Evolutionary conservation across 768 basidiomycete genomes (phyloP).

Genomic region (Amanita phalloides): DNA sequence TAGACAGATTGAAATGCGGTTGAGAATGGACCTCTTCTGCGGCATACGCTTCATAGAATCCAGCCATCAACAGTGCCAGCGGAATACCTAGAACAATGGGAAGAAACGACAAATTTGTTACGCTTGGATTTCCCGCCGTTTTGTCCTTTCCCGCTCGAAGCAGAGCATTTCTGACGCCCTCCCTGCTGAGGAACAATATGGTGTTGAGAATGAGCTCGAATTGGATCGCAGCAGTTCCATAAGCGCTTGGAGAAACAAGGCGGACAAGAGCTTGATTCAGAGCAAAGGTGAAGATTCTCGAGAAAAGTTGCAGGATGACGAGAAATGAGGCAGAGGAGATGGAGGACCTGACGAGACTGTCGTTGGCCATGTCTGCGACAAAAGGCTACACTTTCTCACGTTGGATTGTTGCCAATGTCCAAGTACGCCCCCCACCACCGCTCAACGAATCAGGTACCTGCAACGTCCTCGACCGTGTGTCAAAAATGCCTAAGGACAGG

Average conservation of each 20-base stretch:
- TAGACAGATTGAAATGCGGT: slow-evolving; percentile 49
- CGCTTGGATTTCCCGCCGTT: slow-evolving; percentile 10
- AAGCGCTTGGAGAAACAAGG: slow-evolving; percentile 73
- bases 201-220: slow-evolving; percentile 88
- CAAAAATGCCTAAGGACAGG: slow-evolving; percentile 75
- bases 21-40: slow-evolving; percentile 46
- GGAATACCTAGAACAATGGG: slow-evolving; percentile 64
- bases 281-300: slow-evolving; percentile 75
- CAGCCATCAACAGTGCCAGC: slow-evolving; percentile 39
- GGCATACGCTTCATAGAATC: slow-evolving; percentile 46
- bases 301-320: slow-evolving; percentile 77
- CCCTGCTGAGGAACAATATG: slow-evolving; percentile 86
- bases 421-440: slow-evolving; percentile 69
- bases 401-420: slow-evolving; percentile 39
- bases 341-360: slow-evolving; percentile 19
- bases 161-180: slow-evolving; percentile 82
- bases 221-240: slow-evolving; percentile 87
- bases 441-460: slow-evolving; percentile 50
- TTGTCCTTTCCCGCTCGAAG: slow-evolving; percentile 37
- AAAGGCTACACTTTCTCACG: slow-evolving; percentile 1
- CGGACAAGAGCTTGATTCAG: slow-evolving; percentile 86
- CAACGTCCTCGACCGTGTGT: slow-evolving; percentile 60
- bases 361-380: slow-evolving; percentile 5
- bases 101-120: slow-evolving; percentile 43
- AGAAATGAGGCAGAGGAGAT: slow-evolving; percentile 49